Percentiles rank a stretch among this genome's conserved stretches.
Evolutionary conservation across 495 filamentous ascomycete species (phyloP).

Genomic region (Pyronema domesticum): DNA sequence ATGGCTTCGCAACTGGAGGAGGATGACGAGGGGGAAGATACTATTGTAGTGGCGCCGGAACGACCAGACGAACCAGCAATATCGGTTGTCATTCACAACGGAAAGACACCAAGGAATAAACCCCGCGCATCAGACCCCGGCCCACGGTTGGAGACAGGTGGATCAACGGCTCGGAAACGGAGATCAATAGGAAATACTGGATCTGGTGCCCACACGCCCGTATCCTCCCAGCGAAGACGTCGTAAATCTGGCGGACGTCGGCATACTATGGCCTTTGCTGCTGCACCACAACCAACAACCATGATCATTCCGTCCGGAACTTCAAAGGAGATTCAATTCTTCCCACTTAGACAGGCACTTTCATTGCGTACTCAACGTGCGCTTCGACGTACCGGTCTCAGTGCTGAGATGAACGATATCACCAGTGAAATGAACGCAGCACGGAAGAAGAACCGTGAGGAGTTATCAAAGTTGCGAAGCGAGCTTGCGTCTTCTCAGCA

Average conservation of each 20-base stretch:
- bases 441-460: constrained; percentile 29
- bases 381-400: constrained; percentile 45
- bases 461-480: constrained; percentile 25
- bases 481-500: constrained; percentile 29
- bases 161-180: constrained; percentile 4
- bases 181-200: constrained; percentile 4
- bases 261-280: constrained; percentile 16
- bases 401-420: constrained; percentile 44
- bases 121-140: constrained; percentile 18
- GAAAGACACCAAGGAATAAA: background rate
- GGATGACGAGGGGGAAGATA: constrained; percentile 5
- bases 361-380: constrained; percentile 40
- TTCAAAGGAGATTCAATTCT: constrained; percentile 35
- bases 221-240: background rate
- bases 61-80: background rate
- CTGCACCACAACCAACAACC: background rate
- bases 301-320: constrained; percentile 9
- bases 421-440: constrained; percentile 32
- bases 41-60: background rate
- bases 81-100: background rate
- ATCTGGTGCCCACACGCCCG: background rate
- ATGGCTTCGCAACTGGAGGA: constrained; percentile 1
- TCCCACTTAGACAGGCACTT: constrained; percentile 40
- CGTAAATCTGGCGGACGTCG: constrained; percentile 9
- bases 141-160: constrained; percentile 1